phyloP scores from a whole-genome alignment of 768 basidiomycete genomes.

The Boletus rubroflammeus region DNA sequence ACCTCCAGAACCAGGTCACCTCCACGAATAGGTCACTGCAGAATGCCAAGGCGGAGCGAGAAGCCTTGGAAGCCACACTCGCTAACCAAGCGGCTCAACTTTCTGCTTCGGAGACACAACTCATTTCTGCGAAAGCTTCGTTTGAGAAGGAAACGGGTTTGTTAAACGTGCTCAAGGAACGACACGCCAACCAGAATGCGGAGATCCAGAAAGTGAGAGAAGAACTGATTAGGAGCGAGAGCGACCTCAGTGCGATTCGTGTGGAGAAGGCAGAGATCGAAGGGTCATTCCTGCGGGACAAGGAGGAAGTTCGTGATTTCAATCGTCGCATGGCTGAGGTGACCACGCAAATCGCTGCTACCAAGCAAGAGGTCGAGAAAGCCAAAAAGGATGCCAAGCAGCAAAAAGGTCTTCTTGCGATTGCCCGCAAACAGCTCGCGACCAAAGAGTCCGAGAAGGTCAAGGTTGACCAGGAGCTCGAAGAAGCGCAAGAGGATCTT shows the following conservation, averaged over 20 bases:
- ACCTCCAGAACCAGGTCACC: conserved; percentile 77
- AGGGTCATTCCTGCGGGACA: conserved; percentile 81
- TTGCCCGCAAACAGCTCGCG: conserved; percentile 89
- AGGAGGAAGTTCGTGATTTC: conserved; percentile 87
- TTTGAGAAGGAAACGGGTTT: conserved; percentile 82
- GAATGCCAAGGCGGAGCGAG: conserved; percentile 61
- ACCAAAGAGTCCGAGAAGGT: conserved; percentile 76
- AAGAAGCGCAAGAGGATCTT: conserved; percentile 58
- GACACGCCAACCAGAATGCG: conserved; percentile 59
- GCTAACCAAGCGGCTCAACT: conserved; percentile 71
- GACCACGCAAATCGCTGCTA: conserved; percentile 62
- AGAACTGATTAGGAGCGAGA: conserved; percentile 86
- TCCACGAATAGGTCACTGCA: conserved; percentile 75
- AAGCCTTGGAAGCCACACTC: conserved; percentile 58
- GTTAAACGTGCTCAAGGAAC: conserved; percentile 63
- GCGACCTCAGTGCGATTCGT: conserved; percentile 82
- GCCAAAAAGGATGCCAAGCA: conserved; percentile 91
- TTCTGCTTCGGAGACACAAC: conserved; percentile 75
- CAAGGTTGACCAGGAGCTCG: conserved; percentile 67
- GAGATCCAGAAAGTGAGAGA: conserved; percentile 70
- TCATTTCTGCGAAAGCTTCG: conserved; percentile 77
- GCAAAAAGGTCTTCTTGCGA: conserved; percentile 92
- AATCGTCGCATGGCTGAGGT: conserved; percentile 82
- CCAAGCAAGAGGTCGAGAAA: conserved; percentile 81
- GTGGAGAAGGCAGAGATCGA: conserved; percentile 93